A percentile compares a stretch with the other conserved stretches of the same genome.
phyloP scores from a whole-genome alignment of 371 early-diverging fungal genomes.

The Dichotomocladium elegans region DNA sequence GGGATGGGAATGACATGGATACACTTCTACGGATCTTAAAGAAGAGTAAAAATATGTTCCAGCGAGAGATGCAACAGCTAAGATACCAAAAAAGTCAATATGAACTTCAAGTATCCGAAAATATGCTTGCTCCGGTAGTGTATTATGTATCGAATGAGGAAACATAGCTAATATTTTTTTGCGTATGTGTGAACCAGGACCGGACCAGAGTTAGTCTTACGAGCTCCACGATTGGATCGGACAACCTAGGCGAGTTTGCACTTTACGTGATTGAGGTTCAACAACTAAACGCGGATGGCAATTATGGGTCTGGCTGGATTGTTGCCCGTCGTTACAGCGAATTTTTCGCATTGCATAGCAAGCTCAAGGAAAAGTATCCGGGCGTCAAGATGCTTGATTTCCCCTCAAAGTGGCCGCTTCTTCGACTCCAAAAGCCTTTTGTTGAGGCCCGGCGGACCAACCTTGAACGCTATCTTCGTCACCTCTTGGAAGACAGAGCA shows the following conservation, averaged over 20 bases:
- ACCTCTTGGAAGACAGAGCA: conserved; percentile 45
- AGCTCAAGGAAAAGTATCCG: conserved; percentile 54
- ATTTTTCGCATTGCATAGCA: conserved; percentile 74
- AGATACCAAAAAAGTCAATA: conserved; percentile 68
- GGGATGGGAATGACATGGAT: conserved; percentile 13
- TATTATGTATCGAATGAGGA: too few relatives aligned
- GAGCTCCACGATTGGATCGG: conserved; percentile 53
- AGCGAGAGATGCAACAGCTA: conserved; percentile 58
- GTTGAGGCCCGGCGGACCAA: conserved; percentile 67
- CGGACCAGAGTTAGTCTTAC: conserved; percentile 59
- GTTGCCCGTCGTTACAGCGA: conserved; percentile 78
- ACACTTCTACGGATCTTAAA: conserved; percentile 50
- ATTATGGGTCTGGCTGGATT: conserved; percentile 71
- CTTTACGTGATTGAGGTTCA: conserved; percentile 80
- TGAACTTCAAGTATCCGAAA: conserved; percentile 62
- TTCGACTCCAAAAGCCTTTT: conserved; percentile 57
- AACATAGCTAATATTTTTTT: background rate
- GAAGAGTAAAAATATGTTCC: conserved; percentile 53
- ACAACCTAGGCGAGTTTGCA: conserved; percentile 61
- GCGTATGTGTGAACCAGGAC: conserved; percentile 29
- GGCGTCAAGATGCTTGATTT: conserved; percentile 65
- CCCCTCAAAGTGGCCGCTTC: conserved; percentile 68
- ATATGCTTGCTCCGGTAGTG: conserved; percentile 60
- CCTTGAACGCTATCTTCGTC: conserved; percentile 72
- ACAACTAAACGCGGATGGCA: conserved; percentile 50